phyloP scores from a whole-genome alignment of 2,329 filamentous ascomycete species.

The Talaromyces sp. region DNA sequence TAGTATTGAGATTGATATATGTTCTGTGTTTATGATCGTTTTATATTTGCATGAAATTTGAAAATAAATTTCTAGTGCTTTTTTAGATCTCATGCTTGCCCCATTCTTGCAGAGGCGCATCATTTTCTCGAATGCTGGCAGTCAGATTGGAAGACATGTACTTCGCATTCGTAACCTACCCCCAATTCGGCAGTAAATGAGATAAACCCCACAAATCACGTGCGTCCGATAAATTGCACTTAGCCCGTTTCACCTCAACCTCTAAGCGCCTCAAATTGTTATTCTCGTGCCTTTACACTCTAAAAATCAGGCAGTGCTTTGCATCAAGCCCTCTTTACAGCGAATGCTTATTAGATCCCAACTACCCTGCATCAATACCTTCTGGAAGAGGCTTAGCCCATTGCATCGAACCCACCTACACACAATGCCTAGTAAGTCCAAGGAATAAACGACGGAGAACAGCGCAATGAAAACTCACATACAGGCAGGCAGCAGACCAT shows the following conservation, averaged over 20 bases:
- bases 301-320: too few species aligned
- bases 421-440: constrained; percentile 1
- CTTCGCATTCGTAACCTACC: too few species aligned
- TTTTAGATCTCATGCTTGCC: too few species aligned
- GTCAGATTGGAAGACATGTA: too few species aligned
- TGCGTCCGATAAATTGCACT: background rate
- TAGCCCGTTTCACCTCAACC: background rate
- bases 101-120: too few species aligned
- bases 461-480: background rate
- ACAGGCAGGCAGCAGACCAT: constrained; percentile 23
- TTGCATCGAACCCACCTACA: background rate
- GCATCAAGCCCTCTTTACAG: background rate
- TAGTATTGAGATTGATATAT: too few species aligned
- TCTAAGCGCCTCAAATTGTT: background rate
- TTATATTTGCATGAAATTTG: too few species aligned
- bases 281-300: too few species aligned
- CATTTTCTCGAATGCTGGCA: too few species aligned
- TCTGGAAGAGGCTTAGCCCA: background rate
- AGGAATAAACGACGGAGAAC: background rate
- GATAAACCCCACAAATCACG: background rate
- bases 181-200: too few species aligned
- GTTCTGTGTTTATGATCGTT: too few species aligned
- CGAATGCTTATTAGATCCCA: background rate
- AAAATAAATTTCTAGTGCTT: too few species aligned
- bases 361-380: background rate